phyloP scores from a whole-genome alignment of 768 basidiomycete genomes.

The Coprinopsis strossmayeri region DNA sequence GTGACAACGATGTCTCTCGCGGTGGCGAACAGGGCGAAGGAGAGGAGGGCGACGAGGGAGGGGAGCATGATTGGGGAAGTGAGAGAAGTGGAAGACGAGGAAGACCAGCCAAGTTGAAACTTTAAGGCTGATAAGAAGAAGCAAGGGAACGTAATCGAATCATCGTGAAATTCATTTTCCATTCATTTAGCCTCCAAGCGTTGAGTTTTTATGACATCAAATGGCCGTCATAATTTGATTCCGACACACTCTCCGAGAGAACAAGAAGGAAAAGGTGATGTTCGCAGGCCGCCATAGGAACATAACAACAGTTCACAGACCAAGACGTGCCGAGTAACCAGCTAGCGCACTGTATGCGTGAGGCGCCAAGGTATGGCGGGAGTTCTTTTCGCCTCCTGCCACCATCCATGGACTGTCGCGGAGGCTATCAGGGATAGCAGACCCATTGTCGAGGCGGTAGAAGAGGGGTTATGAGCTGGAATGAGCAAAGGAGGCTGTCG shows the following conservation, averaged over 20 bases:
- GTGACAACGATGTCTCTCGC: conserved; percentile 38
- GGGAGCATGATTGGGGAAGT: conserved; percentile 10
- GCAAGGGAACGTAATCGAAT: not conserved
- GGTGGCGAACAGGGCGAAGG: conserved; percentile 13
- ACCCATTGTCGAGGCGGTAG: too few relatives aligned
- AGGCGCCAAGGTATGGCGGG: too few relatives aligned
- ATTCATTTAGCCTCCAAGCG: not conserved
- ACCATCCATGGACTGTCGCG: too few relatives aligned
- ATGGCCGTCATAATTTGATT: not conserved
- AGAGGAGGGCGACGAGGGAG: conserved; percentile 13
- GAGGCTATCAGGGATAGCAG: too few relatives aligned
- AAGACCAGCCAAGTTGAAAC: not conserved
- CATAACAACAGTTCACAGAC: too few relatives aligned
- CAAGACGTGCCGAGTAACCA: too few relatives aligned
- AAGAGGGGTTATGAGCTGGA: too few relatives aligned
- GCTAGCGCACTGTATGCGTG: too few relatives aligned
- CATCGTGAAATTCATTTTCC: not conserved
- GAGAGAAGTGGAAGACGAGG: not conserved
- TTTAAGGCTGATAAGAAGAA: not conserved
- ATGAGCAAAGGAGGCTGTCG: too few relatives aligned
- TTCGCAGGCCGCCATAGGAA: too few relatives aligned
- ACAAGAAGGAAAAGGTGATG: too few relatives aligned
- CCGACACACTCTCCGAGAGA: not conserved
- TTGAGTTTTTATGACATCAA: not conserved
- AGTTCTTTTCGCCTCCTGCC: too few relatives aligned